Evolutionary conservation across 2,329 filamentous ascomycete species (phyloP).

Genomic region (Trichophyton benhamiae): DNA sequence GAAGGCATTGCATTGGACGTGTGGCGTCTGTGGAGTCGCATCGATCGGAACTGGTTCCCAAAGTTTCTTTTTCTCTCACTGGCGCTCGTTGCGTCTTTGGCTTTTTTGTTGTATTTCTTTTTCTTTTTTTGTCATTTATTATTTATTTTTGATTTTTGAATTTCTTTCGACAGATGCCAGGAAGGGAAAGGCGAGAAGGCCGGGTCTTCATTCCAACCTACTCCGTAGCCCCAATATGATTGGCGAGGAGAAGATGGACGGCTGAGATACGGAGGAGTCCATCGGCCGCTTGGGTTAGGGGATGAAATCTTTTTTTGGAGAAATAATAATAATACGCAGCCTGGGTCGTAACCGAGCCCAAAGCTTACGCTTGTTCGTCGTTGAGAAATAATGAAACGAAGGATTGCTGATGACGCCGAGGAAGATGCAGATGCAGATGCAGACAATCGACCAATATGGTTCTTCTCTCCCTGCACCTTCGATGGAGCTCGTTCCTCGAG

Average conservation of each 20-base stretch:
- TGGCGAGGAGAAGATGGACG: neutral
- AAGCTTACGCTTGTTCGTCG: neutral
- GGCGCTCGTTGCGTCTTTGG: neutral
- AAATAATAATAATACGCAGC: neutral
- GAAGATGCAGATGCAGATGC: neutral
- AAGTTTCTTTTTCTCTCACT: conserved; percentile 4
- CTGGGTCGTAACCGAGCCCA: neutral
- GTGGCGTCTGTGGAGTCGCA: conserved; percentile 10
- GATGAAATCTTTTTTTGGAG: neutral
- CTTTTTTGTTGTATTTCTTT: neutral
- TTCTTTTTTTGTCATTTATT: neutral
- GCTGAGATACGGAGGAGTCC: neutral
- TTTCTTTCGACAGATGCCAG: neutral
- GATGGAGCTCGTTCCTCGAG: no score
- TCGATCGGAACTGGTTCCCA: conserved; percentile 5
- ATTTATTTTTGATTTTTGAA: neutral
- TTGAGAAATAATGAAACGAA: neutral
- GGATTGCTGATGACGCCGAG: neutral
- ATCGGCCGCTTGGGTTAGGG: neutral
- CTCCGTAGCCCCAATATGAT: neutral
- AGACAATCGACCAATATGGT: neutral
- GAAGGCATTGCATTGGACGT: conserved; percentile 8
- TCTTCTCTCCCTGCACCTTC: neutral
- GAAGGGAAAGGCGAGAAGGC: neutral
- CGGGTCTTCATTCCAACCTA: neutral